These are phyloP conservation scores for Trametes gibbosa DNA, from an alignment of 768 basidiomycete species.

Conservation along the genomic window DNA sequence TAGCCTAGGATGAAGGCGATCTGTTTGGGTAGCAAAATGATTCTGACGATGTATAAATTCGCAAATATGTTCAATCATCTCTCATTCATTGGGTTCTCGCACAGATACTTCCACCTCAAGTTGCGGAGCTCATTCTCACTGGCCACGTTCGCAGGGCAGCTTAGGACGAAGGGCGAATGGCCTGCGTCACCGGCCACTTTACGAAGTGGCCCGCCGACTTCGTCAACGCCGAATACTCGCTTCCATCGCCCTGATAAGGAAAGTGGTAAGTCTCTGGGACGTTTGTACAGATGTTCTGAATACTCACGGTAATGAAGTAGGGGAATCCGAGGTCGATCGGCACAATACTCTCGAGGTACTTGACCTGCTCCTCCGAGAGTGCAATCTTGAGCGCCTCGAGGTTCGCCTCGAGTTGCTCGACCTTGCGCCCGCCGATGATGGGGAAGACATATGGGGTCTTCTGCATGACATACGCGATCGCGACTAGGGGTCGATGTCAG, in stretches of 20 bases:
- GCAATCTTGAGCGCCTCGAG: constrained; percentile 47
- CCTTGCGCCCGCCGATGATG: constrained; percentile 49
- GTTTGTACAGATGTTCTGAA: no score
- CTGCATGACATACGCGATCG: constrained; percentile 53
- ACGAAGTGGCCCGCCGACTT: constrained; percentile 24
- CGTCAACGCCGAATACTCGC: constrained; percentile 12
- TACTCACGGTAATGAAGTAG: constrained; percentile 22
- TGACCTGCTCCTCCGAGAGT: constrained; percentile 44
- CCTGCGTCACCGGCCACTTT: constrained; percentile 26
- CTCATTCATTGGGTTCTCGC: no score
- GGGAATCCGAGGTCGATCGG: constrained; percentile 51
- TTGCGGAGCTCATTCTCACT: no score
- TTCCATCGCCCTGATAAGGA: constrained; percentile 22
- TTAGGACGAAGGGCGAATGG: constrained; percentile 10
- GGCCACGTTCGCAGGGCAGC: no score
- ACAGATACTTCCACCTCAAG: no score
- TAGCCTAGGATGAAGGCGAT: no score
- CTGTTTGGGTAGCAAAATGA: no score
- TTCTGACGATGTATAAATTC: no score
- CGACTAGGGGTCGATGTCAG: constrained; percentile 32
- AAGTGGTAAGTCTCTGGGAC: background rate
- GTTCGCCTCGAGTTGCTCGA: constrained; percentile 49
- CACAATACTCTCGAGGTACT: constrained; percentile 40
- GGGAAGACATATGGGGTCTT: constrained; percentile 43
- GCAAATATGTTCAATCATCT: no score